These are phyloP conservation scores for Pichia californica DNA, from an alignment of 805 yeast genomes.

Conservation along the genomic window DNA sequence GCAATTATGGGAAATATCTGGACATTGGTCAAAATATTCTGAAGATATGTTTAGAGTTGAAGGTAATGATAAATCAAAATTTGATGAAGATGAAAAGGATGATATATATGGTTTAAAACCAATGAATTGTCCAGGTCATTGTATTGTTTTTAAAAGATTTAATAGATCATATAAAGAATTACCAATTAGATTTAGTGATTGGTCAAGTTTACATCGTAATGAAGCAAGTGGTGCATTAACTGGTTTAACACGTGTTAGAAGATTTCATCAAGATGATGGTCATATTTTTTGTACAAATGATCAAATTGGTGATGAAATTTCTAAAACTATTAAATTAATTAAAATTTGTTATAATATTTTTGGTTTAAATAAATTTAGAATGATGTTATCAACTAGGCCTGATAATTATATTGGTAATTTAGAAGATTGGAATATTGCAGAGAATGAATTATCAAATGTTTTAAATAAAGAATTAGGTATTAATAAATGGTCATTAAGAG, in stretches of 20 bases:
- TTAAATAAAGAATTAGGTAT: conserved; percentile 46
- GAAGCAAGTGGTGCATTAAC: conserved; percentile 94
- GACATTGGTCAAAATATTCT: conserved; percentile 97
- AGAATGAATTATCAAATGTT: conserved; percentile 52
- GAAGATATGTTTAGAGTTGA: conserved; percentile 77
- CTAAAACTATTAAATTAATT: conserved; percentile 63
- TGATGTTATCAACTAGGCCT: conserved; percentile 83
- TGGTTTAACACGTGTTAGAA: conserved; percentile 93
- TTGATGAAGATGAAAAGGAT: conserved; percentile 74
- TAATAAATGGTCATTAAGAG: conserved; percentile 59
- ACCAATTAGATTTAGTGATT: conserved; percentile 98
- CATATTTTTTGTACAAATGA: conserved; percentile 87
- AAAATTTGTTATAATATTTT: conserved; percentile 68
- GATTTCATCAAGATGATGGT: conserved; percentile 99
- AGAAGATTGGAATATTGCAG: conserved; percentile 81
- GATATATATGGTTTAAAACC: conserved; percentile 85
- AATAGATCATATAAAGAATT: conserved; percentile 95
- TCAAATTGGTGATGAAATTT: conserved; percentile 72
- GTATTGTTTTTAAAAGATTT: conserved; percentile 83
- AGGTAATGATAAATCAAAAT: conserved; percentile 34
- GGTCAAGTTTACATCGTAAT: conserved; percentile 92
- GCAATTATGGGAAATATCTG: conserved; percentile 87
- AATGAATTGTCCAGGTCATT: conserved; percentile 67
- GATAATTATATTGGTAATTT: conserved; percentile 71
- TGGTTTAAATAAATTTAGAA: conserved; percentile 50